Conservation (phyloP, 345 rosid species). For the Mercurialis annua region DNA sequence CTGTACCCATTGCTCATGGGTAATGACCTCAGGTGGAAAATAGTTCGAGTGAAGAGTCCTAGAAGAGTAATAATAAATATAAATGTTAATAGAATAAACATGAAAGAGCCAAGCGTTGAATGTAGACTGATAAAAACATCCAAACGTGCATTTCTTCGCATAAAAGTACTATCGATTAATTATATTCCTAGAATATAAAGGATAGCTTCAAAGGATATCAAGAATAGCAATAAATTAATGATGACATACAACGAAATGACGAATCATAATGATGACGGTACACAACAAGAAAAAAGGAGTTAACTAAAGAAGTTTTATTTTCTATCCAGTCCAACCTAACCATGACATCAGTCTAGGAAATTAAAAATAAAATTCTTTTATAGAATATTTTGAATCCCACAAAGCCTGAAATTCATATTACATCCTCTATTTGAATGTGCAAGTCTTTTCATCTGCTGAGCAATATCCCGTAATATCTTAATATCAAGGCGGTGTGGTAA, state of each 20-base stretch:
- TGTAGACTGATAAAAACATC: not conserved
- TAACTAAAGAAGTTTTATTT: not conserved
- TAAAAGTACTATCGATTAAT: not conserved
- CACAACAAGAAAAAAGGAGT: not conserved
- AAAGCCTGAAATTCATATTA: not conserved
- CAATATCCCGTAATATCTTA: not conserved
- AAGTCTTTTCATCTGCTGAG: not conserved
- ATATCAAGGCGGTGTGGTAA: too few relatives aligned
- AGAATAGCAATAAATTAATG: too few relatives aligned
- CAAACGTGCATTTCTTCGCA: not conserved
- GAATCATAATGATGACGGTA: too few relatives aligned
- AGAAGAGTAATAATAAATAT: constrained; percentile 22
- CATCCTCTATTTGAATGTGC: not conserved
- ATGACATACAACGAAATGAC: too few relatives aligned
- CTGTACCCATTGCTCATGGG: constrained; percentile 67
- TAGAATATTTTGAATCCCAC: not conserved
- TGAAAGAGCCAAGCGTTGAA: not conserved
- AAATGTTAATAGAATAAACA: not conserved
- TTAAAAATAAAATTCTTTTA: not conserved
- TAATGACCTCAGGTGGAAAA: constrained; percentile 70
- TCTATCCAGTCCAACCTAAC: not conserved
- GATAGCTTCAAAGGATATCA: not conserved
- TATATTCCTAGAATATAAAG: not conserved
- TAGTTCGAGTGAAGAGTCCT: constrained; percentile 47
- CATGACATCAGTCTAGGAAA: not conserved